Percentiles rank a stretch among this genome's conserved stretches.
These are phyloP conservation scores for Diaporthe vaccinii DNA, from an alignment of 2,329 filamentous ascomycete genomes.

Conservation along the genomic window DNA sequence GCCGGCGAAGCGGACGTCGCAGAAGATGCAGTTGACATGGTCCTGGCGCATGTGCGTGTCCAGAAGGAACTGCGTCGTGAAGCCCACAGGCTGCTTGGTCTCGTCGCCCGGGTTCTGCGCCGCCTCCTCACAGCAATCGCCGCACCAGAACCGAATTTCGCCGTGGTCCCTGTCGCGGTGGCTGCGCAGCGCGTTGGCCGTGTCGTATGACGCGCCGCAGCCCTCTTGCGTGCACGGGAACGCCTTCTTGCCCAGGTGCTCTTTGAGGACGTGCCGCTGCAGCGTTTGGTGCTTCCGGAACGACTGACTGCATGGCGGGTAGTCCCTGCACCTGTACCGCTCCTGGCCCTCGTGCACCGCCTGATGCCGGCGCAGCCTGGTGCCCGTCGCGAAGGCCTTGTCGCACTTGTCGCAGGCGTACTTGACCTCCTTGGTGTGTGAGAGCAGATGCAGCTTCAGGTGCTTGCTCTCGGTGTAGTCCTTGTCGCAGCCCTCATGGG, in stretches of 20 bases:
- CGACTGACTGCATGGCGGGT: conserved; percentile 77
- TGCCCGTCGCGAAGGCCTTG: conserved; percentile 86
- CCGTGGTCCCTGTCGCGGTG: conserved; percentile 81
- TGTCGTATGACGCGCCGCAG: conserved; percentile 81
- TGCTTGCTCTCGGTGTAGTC: conserved; percentile 89
- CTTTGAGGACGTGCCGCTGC: conserved; percentile 82
- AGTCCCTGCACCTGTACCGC: conserved; percentile 79
- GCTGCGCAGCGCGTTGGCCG: conserved; percentile 75
- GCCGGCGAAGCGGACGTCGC: conserved; percentile 75
- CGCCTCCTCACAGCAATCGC: conserved; percentile 69
- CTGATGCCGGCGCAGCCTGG: conserved; percentile 81
- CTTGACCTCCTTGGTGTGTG: conserved; percentile 79
- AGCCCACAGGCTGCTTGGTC: conserved; percentile 65
- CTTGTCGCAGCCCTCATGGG: conserved; percentile 80
- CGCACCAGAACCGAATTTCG: conserved; percentile 80
- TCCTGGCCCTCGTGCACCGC: conserved; percentile 84
- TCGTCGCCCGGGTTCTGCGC: conserved; percentile 54
- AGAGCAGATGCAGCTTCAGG: conserved; percentile 86
- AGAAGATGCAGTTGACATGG: conserved; percentile 83
- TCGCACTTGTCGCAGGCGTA: conserved; percentile 81
- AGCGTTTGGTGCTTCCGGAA: conserved; percentile 92
- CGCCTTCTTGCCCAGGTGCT: conserved; percentile 79
- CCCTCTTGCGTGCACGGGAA: conserved; percentile 74
- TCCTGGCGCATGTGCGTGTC: conserved; percentile 79
- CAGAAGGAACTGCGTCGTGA: conserved; percentile 79